Base-by-base conservation (phyloP, 2,329 filamentous ascomycete genomes). In the Exophiala viscosa region DNA sequence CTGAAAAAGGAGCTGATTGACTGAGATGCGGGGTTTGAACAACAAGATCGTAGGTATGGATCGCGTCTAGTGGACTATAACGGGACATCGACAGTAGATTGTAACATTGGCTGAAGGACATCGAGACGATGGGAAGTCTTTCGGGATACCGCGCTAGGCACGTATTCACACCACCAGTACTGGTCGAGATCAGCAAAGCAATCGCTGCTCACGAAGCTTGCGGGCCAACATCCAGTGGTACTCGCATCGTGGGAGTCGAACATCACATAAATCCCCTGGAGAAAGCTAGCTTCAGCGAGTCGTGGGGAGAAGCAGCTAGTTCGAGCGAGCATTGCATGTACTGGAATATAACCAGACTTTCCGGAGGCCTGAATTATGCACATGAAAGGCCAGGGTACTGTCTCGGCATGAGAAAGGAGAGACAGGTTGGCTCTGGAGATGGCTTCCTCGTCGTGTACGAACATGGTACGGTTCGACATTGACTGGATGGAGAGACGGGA, bases 21-120 rank as follows among this genome's bases (percentile, higher is more conserved):
- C 11, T 39, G 33, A 45, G 44, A 54, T 59, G 57, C 52, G 57
- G 57, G 57, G 57, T 54, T 49, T 54, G 38, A 31, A 34, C 45
- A 42, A 46, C 42, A 15, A 45, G 14, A 32, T 38, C 10, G 23
- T 23, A 39, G 20, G 17, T 23, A 14, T n/a, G 18, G 13, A 42
- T 42, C 17, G 17, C 9, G 18, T 11, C 40, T 23, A 34, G 28
- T 23, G 13, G 45, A 52, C 44, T 32, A 44, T 28, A 28, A 28
- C 23, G 41, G 38, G 41, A 44, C 15, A 49, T n/a, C 28, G 20
- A 35, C 9, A 17, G 17, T 23, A 45, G 13, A 41, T 14, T 52
- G 38, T 28, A 33, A 46, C 13, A 48, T 41, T 48, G 50, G 15
- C 54, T 43, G 50, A 51, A 11, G 38, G 50, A 43, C 49, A 31